Evolutionary conservation across 257 asterid genomes (phyloP), one percentile per base, ranked within the genome.

Genomic region (Striga asiatica): DNA sequence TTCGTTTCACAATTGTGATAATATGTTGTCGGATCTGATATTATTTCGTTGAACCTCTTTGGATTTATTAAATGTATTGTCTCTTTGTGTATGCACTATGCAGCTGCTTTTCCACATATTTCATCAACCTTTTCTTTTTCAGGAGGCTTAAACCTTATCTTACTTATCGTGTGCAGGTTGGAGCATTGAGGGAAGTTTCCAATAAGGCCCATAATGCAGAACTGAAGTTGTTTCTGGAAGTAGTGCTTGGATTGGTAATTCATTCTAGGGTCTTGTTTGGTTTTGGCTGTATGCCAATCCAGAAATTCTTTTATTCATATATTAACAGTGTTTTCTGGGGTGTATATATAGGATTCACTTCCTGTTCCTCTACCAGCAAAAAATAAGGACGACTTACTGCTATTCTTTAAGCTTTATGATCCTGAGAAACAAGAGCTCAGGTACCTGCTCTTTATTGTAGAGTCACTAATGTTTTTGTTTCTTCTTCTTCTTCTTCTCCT

Each of bases 391-490:
- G 95, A 82, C 61, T 72, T 88, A 56, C 78, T 92, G 65, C 79
- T 92, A 54, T 92, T 92, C 74, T 88, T 92, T 62, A 92, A 92
- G 74, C 75, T 82, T 65, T 92, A 77, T 76, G 85, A 92, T 58
- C 95, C 97, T 16, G 93, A 79, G 75, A 92, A 82, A 74, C 94
- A 83, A 75, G 94, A 84, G 76, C 89, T 88, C 29, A 73, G 95
- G 99, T 92, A 81, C 50, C 43, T 42, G 18, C 22, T 21, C 29
- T 31, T 12, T n/a, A 13, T 8, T 28, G 25, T 14, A 9, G 43
- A 41, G 50, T 3, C 34, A 2, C 32, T 45, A 20, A 64, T 56
- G 19, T 39, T 20, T 21, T 39, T 52, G n/a, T 43, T 6, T 41
- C 14, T 41, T 37, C 5, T 32, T 34, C 12, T 3, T 20, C 21